phyloP scores from a whole-genome alignment of 2,329 filamentous ascomycete genomes.

The Cryphonectria parasitica region DNA sequence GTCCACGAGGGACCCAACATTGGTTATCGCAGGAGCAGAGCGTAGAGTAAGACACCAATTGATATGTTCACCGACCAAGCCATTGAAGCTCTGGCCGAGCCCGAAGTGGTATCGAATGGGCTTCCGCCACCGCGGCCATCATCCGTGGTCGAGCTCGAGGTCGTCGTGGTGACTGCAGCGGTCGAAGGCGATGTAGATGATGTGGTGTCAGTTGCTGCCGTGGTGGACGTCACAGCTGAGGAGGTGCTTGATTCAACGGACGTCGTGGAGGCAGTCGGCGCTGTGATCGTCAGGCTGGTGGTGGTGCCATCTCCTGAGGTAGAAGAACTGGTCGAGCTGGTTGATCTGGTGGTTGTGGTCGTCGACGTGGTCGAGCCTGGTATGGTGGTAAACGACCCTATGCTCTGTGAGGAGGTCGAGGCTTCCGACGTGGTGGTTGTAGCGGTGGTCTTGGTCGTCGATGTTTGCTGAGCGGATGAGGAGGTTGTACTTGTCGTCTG shows the following conservation, averaged over 20 bases:
- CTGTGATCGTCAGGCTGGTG: constrained; percentile 13
- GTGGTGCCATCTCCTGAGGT: not conserved
- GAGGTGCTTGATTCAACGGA: not conserved
- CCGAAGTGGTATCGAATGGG: constrained; percentile 28
- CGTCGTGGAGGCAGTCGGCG: constrained; percentile 11
- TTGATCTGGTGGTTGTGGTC: not conserved
- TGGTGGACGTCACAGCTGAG: not conserved
- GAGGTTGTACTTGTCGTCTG: constrained; percentile 19
- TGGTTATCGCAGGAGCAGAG: constrained; percentile 9
- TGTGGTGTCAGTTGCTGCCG: not conserved
- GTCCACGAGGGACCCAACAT: too few relatives aligned
- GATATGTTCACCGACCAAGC: constrained; percentile 17
- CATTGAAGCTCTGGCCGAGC: not conserved
- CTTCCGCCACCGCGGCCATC: constrained; percentile 28
- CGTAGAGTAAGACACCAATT: constrained; percentile 12
- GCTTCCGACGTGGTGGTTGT: constrained; percentile 14
- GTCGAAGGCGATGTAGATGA: not conserved
- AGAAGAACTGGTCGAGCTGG: not conserved
- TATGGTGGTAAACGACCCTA: constrained; percentile 22
- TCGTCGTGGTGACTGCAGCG: not conserved
- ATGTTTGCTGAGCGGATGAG: constrained; percentile 1
- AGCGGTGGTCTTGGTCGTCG: not conserved
- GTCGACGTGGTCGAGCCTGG: not conserved
- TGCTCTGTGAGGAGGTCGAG: constrained; percentile 5
- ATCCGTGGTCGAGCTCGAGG: constrained; percentile 3